Conservation (phyloP, 2,329 filamentous ascomycete genomes). For the Magnaporthales sp. region DNA sequence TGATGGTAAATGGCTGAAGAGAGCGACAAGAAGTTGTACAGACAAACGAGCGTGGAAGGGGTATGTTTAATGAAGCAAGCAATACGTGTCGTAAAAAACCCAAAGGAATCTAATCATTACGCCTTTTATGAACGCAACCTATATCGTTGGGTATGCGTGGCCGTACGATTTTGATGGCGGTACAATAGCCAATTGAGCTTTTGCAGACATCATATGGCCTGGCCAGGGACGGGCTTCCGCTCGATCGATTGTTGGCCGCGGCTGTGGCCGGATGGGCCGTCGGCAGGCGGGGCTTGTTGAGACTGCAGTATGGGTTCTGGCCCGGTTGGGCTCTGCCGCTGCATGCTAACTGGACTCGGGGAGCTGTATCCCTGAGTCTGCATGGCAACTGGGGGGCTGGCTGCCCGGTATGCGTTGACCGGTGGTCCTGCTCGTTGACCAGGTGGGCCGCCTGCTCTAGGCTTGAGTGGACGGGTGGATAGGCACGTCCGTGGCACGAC, state of each 20-base stretch:
- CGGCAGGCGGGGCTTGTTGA: background rate
- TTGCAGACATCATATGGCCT: constrained; percentile 35
- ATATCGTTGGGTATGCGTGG: background rate
- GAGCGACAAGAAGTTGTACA: background rate
- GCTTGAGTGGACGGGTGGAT: constrained; percentile 85
- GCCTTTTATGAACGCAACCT: background rate
- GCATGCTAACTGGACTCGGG: background rate
- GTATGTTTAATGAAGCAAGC: background rate
- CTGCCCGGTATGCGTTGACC: background rate
- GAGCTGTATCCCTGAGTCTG: background rate
- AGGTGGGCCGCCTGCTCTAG: constrained; percentile 47
- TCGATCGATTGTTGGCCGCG: constrained; percentile 29
- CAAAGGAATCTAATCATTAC: background rate
- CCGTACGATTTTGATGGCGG: background rate
- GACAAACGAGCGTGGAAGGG: background rate
- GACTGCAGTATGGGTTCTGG: background rate
- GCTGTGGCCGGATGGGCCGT: background rate
- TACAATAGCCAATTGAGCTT: too few relatives aligned
- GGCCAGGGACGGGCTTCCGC: constrained; percentile 49
- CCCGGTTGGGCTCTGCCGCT: background rate
- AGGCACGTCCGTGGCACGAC: constrained; percentile 90
- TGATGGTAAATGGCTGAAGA: background rate
- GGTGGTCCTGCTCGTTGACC: background rate
- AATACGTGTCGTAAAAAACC: background rate
- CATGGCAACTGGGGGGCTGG: background rate